Conservation (phyloP, 2,329 filamentous ascomycete genomes). For the Hypoxylon sp. region DNA sequence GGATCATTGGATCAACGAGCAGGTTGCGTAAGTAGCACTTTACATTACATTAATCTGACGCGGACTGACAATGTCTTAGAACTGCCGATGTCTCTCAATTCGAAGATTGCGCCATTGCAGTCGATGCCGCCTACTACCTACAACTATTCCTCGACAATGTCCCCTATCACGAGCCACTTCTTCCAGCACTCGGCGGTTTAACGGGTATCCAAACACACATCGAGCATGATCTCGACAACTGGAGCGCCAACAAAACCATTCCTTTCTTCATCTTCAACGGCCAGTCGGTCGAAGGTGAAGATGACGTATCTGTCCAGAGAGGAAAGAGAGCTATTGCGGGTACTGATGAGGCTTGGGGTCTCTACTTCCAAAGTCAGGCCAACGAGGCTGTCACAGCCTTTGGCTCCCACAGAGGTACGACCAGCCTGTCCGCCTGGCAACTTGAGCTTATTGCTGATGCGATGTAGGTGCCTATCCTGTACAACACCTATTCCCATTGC, state of each 20-base stretch:
- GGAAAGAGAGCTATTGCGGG: slow-evolving; percentile 76
- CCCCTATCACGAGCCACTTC: slow-evolving; percentile 85
- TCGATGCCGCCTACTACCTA: slow-evolving; percentile 93
- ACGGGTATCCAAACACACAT: slow-evolving; percentile 85
- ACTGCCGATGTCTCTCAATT: slow-evolving; percentile 78
- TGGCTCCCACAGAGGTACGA: slow-evolving; percentile 80
- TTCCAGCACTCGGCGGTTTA: slow-evolving; percentile 89
- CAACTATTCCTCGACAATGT: slow-evolving; percentile 80
- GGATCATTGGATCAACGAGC: slow-evolving; percentile 60
- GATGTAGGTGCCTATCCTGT: slow-evolving; percentile 76
- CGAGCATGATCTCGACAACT: slow-evolving; percentile 80
- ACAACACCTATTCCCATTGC: slow-evolving; percentile 80
- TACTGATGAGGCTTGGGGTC: slow-evolving; percentile 85
- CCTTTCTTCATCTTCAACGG: slow-evolving; percentile 95
- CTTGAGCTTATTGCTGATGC: slow-evolving; percentile 31
- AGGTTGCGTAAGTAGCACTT: slow-evolving; percentile 51
- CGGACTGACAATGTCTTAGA: slow-evolving; percentile 54
- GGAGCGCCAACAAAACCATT: slow-evolving; percentile 78
- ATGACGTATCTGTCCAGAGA: slow-evolving; percentile 76
- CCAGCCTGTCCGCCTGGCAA: neutral
- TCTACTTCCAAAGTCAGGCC: slow-evolving; percentile 87
- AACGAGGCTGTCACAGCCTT: slow-evolving; percentile 88
- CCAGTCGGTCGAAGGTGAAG: slow-evolving; percentile 82
- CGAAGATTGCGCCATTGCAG: slow-evolving; percentile 81
- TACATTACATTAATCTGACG: neutral